Percentiles rank a stretch among this genome's conserved stretches.
Conservation (phyloP, 371 early-diverging fungal species). For the Dinochytrium kinnereticum region DNA sequence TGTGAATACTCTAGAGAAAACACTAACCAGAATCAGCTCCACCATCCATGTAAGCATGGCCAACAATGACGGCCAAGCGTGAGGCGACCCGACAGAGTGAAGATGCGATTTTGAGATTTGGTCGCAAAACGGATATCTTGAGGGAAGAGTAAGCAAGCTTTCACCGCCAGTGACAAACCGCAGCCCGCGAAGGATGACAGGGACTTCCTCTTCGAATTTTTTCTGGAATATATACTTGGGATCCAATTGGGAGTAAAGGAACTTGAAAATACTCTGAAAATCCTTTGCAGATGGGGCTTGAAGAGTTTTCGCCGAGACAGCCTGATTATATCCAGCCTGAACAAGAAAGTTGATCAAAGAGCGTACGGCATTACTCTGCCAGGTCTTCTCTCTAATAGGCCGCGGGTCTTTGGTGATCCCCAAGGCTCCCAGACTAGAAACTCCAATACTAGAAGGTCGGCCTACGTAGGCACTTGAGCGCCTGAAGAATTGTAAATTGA, state of each 20-base stretch:
- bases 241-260: slow-evolving; percentile 82
- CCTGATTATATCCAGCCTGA: slow-evolving; percentile 73
- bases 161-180: slow-evolving; percentile 49
- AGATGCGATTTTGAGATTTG: slow-evolving; percentile 85
- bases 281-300: slow-evolving; percentile 80
- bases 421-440: slow-evolving; percentile 15
- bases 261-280: slow-evolving; percentile 89
- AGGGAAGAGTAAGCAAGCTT: neutral
- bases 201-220: slow-evolving; percentile 89
- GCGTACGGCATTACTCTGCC: slow-evolving; percentile 67
- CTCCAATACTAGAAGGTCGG: slow-evolving; percentile 2
- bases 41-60: slow-evolving; percentile 92
- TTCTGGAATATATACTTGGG: slow-evolving; percentile 69
- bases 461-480: slow-evolving; percentile 9
- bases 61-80: slow-evolving; percentile 89
- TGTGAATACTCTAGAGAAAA: neutral
- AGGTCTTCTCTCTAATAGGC: slow-evolving; percentile 55
- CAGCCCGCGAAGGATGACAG: slow-evolving; percentile 73
- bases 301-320: slow-evolving; percentile 64
- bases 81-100: slow-evolving; percentile 78
- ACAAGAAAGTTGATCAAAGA: slow-evolving; percentile 74
- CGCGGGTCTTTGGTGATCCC: slow-evolving; percentile 48
- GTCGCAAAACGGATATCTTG: slow-evolving; percentile 90
- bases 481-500: neutral
- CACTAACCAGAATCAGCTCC: slow-evolving; percentile 70